Conservation (phyloP, 129 eudicot genomes). For the Logfia minima region DNA sequence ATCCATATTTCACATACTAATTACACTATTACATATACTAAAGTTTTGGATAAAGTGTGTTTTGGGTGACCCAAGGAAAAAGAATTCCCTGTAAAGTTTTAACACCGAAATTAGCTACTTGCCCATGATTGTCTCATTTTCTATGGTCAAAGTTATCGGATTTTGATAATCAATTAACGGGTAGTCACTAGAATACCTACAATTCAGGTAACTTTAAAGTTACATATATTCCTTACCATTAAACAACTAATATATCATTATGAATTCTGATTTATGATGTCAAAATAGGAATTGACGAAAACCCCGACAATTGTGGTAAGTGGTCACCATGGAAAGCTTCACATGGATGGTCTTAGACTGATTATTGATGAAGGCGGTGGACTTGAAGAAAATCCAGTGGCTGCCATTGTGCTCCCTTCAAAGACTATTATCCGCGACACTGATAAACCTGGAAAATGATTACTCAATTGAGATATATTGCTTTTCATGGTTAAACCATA, state of each 20-base stretch:
- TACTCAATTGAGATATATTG: not conserved
- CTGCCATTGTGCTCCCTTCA: conserved; percentile 79
- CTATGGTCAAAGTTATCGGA: not conserved
- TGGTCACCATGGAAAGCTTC: conserved; percentile 95
- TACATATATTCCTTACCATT: not conserved
- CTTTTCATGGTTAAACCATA: not conserved
- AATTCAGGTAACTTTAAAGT: not conserved
- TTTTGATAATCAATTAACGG: not conserved
- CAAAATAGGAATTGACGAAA: conserved; percentile 48
- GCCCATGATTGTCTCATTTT: no score
- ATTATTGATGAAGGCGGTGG: conserved; percentile 86
- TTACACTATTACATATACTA: no score
- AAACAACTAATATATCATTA: not conserved
- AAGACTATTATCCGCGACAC: conserved; percentile 73
- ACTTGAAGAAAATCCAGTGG: conserved; percentile 59
- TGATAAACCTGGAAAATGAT: conserved; percentile 32
- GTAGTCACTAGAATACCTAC: not conserved
- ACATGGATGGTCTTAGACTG: conserved; percentile 67
- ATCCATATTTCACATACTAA: no score
- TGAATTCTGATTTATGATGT: not conserved
- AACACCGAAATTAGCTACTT: no score
- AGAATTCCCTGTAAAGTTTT: no score
- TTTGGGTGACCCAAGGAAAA: no score
- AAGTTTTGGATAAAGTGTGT: no score
- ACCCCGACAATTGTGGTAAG: conserved; percentile 67